Conservation (phyloP, 2,329 filamentous ascomycete genomes). For the Chaetomium globosum region DNA sequence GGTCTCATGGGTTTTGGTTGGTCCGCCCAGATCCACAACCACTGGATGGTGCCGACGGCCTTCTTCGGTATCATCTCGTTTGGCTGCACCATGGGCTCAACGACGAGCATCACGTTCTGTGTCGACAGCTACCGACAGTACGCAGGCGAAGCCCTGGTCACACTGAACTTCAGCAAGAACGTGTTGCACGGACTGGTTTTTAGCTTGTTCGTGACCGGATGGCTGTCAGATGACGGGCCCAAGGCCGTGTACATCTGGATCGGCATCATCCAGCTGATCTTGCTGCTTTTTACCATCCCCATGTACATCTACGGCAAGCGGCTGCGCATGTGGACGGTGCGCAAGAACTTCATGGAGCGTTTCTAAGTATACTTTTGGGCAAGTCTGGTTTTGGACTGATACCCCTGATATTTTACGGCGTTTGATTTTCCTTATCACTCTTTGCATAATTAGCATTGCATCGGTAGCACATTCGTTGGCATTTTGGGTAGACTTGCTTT, state of each 20-base stretch:
- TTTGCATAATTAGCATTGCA: conserved; percentile 24
- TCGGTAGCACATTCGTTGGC: conserved; percentile 13
- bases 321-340: conserved; percentile 89
- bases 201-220: conserved; percentile 81
- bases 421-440: conserved; percentile 18
- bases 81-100: conserved; percentile 85
- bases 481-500: conserved; percentile 7
- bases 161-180: conserved; percentile 93
- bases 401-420: conserved; percentile 5
- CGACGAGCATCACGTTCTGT: conserved; percentile 89
- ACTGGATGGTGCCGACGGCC: conserved; percentile 88
- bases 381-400: conserved; percentile 2
- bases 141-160: conserved; percentile 90
- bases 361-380: conserved; percentile 33
- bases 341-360: conserved; percentile 83
- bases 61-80: conserved; percentile 94
- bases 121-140: conserved; percentile 93
- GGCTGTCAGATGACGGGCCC: conserved; percentile 75
- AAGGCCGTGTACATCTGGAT: conserved; percentile 80
- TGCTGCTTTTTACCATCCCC: conserved; percentile 75
- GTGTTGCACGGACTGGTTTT: conserved; percentile 89
- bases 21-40: conserved; percentile 73
- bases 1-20: conserved; percentile 97
- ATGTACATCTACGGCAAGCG: conserved; percentile 96
- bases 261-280: conserved; percentile 80